phyloP scores from a whole-genome alignment of 2,329 filamentous ascomycete genomes.

The Cladophialophora chaetospira region DNA sequence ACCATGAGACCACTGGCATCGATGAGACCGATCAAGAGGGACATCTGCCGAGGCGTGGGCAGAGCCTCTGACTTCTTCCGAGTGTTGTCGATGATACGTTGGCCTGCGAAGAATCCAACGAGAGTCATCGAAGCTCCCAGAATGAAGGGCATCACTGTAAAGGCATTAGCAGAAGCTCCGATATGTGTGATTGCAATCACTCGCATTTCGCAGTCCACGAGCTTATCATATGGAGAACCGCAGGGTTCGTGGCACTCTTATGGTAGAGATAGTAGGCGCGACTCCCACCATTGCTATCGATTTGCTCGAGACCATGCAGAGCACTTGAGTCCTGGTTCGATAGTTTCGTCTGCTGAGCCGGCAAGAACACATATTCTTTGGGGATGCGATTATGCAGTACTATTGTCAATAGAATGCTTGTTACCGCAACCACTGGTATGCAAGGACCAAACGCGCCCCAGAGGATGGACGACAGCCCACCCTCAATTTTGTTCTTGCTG shows the following conservation, averaged over 20 bases:
- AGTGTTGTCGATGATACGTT: slow-evolving; percentile 25
- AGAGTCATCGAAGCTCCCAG: slow-evolving; percentile 25
- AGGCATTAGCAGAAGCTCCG: no score
- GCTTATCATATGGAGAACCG: slow-evolving; percentile 24
- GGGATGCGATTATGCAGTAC: slow-evolving; percentile 23
- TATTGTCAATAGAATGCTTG: slow-evolving; percentile 17
- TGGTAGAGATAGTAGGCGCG: slow-evolving; percentile 23
- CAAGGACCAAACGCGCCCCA: slow-evolving; percentile 25
- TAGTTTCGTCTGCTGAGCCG: background rate
- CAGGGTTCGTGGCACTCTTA: slow-evolving; percentile 21
- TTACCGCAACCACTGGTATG: slow-evolving; percentile 21
- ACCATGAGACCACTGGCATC: slow-evolving; percentile 15
- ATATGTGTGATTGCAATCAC: no score
- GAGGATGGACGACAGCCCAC: slow-evolving; percentile 14
- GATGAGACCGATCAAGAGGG: slow-evolving; percentile 17
- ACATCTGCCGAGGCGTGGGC: slow-evolving; percentile 21
- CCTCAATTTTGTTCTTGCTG: slow-evolving; percentile 12
- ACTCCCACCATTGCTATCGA: slow-evolving; percentile 18
- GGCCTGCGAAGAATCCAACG: slow-evolving; percentile 26
- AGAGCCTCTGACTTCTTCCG: slow-evolving; percentile 12
- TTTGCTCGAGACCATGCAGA: slow-evolving; percentile 7
- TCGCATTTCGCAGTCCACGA: slow-evolving; percentile 25
- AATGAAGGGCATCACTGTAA: slow-evolving; percentile 29
- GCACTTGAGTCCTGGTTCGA: slow-evolving; percentile 7
- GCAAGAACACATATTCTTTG: slow-evolving; percentile 13